Evolutionary conservation across 208 protist genomes (phyloP).

Genomic region (Acanthamoeba sp.): DNA sequence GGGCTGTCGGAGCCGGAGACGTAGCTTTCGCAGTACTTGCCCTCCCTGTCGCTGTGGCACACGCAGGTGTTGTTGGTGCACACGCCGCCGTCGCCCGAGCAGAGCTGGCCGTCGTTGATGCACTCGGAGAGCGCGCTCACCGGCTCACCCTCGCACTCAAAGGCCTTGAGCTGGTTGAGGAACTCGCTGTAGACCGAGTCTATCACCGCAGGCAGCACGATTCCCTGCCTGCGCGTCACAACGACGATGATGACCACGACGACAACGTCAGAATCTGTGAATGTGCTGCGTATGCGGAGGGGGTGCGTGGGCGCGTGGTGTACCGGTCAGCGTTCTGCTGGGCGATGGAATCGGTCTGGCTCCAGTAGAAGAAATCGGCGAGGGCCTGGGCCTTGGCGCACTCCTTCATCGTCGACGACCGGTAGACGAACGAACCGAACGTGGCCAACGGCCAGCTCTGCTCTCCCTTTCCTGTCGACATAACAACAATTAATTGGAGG

Average conservation of each 20-base stretch:
- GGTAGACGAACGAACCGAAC: slow-evolving; percentile 11
- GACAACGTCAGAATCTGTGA: too few relatives aligned
- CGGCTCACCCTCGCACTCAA: background rate
- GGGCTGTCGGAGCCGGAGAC: background rate
- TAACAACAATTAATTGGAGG: too few relatives aligned
- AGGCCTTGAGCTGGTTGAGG: slow-evolving; percentile 31
- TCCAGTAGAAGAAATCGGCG: slow-evolving; percentile 8
- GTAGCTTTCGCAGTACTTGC: background rate
- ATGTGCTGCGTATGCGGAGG: background rate
- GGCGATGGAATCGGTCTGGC: background rate
- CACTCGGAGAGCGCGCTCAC: slow-evolving; percentile 22
- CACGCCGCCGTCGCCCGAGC: background rate
- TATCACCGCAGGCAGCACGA: background rate
- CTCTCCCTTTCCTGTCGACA: background rate
- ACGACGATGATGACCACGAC: too few relatives aligned
- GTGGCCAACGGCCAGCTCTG: background rate
- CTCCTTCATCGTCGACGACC: background rate
- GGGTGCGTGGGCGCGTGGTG: background rate
- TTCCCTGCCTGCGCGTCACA: background rate
- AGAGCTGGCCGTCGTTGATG: background rate
- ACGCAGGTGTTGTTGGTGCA: slow-evolving; percentile 4
- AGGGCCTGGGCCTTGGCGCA: slow-evolving; percentile 7
- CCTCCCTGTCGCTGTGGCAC: background rate
- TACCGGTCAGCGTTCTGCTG: background rate
- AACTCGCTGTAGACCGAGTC: background rate